phyloP scores from a whole-genome alignment of 352 stramenopile genomes.

The Phytophthora crassamura region DNA sequence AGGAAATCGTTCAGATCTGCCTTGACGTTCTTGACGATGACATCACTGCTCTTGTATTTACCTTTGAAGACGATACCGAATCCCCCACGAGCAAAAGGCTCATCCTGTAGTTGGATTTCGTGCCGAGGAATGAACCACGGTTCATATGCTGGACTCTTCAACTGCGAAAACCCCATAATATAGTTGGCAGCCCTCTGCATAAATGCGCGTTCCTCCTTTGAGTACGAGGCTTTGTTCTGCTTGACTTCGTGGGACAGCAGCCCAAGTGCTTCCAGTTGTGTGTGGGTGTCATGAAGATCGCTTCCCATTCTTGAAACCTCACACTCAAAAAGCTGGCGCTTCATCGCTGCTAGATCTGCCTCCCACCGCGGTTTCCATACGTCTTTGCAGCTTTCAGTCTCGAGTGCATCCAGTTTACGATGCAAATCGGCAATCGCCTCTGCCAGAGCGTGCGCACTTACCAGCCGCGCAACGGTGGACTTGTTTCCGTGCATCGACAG shows the following conservation, averaged over 20 bases:
- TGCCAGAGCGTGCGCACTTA: background rate
- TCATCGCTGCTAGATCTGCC: background rate
- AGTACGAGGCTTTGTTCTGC: conserved; percentile 1
- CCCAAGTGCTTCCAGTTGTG: conserved; percentile 5
- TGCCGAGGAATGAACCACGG: conserved; percentile 5
- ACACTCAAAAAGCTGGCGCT: conserved; percentile 4
- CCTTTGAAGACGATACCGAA: conserved; percentile 7
- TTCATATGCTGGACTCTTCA: background rate
- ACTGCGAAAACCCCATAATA: background rate
- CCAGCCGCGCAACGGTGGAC: background rate
- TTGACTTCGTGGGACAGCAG: conserved; percentile 4
- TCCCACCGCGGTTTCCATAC: conserved; percentile 2
- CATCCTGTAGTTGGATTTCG: background rate
- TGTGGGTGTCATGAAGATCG: background rate
- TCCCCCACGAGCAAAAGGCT: background rate
- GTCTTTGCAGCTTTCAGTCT: background rate
- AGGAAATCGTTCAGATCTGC: too few relatives aligned
- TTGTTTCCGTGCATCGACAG: conserved; percentile 1
- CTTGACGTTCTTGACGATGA: conserved; percentile 1
- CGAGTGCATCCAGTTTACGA: conserved; percentile 1
- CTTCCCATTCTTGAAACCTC: background rate
- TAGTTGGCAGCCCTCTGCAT: background rate
- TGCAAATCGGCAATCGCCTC: conserved; percentile 4
- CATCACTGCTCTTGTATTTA: background rate
- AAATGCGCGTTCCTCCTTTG: background rate